A percentile compares a stretch with the other conserved stretches of the same genome.
These are phyloP conservation scores for Colletotrichum gloeosporioides DNA, from an alignment of 2,329 filamentous ascomycete species.

Conservation along the genomic window DNA sequence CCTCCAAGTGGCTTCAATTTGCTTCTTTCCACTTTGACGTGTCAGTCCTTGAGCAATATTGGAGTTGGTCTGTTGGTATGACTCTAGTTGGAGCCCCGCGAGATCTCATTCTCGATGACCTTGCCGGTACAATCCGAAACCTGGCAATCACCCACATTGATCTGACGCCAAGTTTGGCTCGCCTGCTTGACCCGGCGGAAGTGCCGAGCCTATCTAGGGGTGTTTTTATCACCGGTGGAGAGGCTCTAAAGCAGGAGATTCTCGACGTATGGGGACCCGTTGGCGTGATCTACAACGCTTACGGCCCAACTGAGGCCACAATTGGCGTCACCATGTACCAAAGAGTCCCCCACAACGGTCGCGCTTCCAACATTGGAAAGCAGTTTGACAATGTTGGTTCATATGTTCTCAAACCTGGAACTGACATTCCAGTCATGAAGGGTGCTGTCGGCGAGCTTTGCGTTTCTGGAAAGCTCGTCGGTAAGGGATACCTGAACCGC, in stretches of 20 bases:
- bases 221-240: constrained; percentile 92
- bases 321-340: constrained; percentile 92
- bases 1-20: constrained; percentile 89
- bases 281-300: constrained; percentile 87
- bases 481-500: constrained; percentile 86
- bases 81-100: constrained; percentile 81
- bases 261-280: constrained; percentile 83
- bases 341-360: constrained; percentile 78
- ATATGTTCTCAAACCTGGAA: constrained; percentile 75
- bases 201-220: constrained; percentile 81
- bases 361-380: constrained; percentile 85
- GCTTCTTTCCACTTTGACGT: constrained; percentile 96
- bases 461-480: constrained; percentile 84
- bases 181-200: constrained; percentile 78
- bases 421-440: constrained; percentile 73
- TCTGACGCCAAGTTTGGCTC: constrained; percentile 85
- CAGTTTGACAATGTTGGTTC: constrained; percentile 90
- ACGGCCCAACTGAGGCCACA: constrained; percentile 91
- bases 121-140: constrained; percentile 73
- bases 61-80: constrained; percentile 93
- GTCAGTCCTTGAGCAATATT: constrained; percentile 91
- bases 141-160: constrained; percentile 89
- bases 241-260: constrained; percentile 87
- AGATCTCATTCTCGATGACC: constrained; percentile 85
- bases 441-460: constrained; percentile 89